These are phyloP conservation scores for Bryopsis sp. DNA, from an alignment of 139 green algal genomes.

Conservation along the genomic window DNA sequence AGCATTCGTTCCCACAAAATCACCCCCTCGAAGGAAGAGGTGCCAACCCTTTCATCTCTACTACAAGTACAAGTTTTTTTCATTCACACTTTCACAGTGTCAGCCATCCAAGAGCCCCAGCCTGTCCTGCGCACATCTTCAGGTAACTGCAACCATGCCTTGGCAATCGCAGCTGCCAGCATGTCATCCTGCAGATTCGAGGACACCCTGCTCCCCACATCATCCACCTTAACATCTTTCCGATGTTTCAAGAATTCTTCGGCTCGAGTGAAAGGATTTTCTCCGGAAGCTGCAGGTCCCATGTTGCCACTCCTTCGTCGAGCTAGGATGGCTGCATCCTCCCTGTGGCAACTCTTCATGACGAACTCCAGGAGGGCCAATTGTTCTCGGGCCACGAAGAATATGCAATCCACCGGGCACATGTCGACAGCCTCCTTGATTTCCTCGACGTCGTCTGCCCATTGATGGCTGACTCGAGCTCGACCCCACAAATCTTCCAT, in stretches of 20 bases:
- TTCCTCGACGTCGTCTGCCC: slow-evolving; percentile 25
- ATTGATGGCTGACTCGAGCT: slow-evolving; percentile 33
- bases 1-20: no score
- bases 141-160: slow-evolving; percentile 26
- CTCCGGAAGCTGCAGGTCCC: slow-evolving; percentile 15
- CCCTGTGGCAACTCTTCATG: slow-evolving; percentile 31
- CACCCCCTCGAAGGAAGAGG: no score
- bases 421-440: slow-evolving; percentile 29
- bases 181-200: slow-evolving; percentile 22
- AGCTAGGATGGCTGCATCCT: slow-evolving; percentile 31
- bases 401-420: slow-evolving; percentile 38
- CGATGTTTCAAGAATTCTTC: slow-evolving; percentile 16
- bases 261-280: slow-evolving; percentile 25
- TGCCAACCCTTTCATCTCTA: no score
- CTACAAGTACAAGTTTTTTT: no score
- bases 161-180: slow-evolving; percentile 27
- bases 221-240: slow-evolving; percentile 13
- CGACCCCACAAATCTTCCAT: slow-evolving; percentile 35
- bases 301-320: slow-evolving; percentile 35
- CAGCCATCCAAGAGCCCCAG: slow-evolving; percentile 29
- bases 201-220: not conserved
- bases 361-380: slow-evolving; percentile 35
- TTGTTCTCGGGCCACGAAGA: slow-evolving; percentile 23
- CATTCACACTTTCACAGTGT: no score
- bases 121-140: slow-evolving; percentile 17